These are phyloP conservation scores for Usnea hakonensis DNA, from an alignment of 495 filamentous ascomycete genomes.

Conservation along the genomic window DNA sequence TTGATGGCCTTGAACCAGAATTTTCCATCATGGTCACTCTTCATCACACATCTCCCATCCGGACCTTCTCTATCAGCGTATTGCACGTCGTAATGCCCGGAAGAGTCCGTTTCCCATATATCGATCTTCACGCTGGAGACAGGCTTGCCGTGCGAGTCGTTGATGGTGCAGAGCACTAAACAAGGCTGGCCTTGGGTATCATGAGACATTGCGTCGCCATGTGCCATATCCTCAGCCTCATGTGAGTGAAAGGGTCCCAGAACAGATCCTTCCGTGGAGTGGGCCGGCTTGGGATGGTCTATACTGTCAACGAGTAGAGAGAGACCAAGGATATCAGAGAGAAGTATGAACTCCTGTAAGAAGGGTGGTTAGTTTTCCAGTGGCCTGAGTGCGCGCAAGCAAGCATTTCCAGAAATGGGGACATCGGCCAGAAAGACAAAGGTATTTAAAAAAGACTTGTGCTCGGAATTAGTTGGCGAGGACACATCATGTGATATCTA, in stretches of 20 bases:
- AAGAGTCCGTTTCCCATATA: conserved; percentile 89
- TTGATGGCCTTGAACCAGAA: conserved; percentile 89
- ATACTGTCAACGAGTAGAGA: conserved; percentile 85
- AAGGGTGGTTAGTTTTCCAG: not conserved
- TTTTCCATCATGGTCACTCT: conserved; percentile 56
- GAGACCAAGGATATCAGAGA: conserved; percentile 84
- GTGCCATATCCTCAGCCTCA: conserved; percentile 58
- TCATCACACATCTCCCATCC: conserved; percentile 75
- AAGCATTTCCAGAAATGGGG: not conserved
- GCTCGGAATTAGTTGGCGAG: not conserved
- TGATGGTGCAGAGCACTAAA: conserved; percentile 69
- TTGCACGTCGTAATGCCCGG: conserved; percentile 87
- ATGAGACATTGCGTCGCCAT: conserved; percentile 63
- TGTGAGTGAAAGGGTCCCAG: conserved; percentile 92
- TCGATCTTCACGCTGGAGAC: conserved; percentile 68
- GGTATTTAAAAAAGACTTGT: not conserved
- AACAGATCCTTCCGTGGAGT: conserved; percentile 77
- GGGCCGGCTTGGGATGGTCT: conserved; percentile 77
- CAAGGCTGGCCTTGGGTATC: conserved; percentile 64
- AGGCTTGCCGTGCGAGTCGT: conserved; percentile 59
- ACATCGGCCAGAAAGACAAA: not conserved
- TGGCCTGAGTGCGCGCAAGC: not conserved
- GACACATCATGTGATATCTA: not conserved
- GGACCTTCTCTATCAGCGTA: conserved; percentile 60
- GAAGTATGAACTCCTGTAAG: conserved; percentile 83